A percentile compares a stretch with the other conserved stretches of the same genome.
These are phyloP conservation scores for Telfairia occidentalis DNA, from an alignment of 331 rosid genomes.

Conservation along the genomic window DNA sequence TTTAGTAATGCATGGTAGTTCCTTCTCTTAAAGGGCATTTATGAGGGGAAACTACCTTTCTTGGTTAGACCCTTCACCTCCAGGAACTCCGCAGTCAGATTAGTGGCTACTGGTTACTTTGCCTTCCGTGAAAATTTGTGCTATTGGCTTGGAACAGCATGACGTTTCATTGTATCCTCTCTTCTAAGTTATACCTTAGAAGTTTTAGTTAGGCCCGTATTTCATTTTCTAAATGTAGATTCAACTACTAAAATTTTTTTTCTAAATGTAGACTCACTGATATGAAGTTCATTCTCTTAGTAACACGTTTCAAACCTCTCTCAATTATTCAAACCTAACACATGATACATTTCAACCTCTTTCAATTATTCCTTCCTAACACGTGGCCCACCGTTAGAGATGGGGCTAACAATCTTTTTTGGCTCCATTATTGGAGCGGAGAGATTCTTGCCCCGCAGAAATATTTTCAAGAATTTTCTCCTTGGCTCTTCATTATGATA, in stretches of 20 bases:
- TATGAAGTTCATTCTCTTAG: background rate
- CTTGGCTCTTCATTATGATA: background rate
- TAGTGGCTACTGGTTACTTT: background rate
- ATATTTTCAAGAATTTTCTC: background rate
- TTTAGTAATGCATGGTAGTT: background rate
- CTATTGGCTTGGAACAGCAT: background rate
- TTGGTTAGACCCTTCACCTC: background rate
- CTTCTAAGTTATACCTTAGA: background rate
- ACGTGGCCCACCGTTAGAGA: background rate
- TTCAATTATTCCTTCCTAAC: background rate
- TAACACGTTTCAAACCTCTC: background rate
- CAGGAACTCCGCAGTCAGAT: background rate
- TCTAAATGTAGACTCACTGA: background rate
- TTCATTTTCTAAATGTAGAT: background rate
- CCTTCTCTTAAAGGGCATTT: background rate
- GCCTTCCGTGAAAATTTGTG: background rate
- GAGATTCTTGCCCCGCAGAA: background rate
- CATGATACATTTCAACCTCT: background rate
- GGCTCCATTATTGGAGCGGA: background rate
- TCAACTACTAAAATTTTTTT: too few relatives aligned
- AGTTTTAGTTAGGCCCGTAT: background rate
- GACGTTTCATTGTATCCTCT: background rate
- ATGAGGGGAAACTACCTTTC: background rate
- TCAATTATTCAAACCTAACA: background rate
- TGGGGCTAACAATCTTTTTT: background rate